phyloP scores from a whole-genome alignment of 1,139 yeast genomes.

The Blastobotrys capitulatus region DNA sequence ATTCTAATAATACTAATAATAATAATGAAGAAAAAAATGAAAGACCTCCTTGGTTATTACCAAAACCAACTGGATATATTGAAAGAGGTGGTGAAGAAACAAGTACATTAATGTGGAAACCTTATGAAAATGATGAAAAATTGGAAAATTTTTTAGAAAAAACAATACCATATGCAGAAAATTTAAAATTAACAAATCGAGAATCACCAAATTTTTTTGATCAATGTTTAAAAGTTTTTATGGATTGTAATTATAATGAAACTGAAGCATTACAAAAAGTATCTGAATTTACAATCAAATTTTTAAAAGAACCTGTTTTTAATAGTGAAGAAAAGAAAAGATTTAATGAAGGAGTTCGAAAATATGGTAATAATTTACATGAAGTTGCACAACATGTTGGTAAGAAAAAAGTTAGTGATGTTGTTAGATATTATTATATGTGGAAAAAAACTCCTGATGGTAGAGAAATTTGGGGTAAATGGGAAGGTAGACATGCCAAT shows the following conservation, averaged over 20 bases:
- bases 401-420: slow-evolving; percentile 65
- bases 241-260: slow-evolving; percentile 48
- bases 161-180: slow-evolving; percentile 54
- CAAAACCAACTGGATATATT: slow-evolving; percentile 72
- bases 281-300: slow-evolving; percentile 46
- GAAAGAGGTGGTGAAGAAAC: slow-evolving; percentile 79
- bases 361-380: slow-evolving; percentile 73
- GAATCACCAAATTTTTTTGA: slow-evolving; percentile 76
- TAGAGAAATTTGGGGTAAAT: slow-evolving; percentile 74
- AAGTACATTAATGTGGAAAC: slow-evolving; percentile 64
- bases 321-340: slow-evolving; percentile 53
- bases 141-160: slow-evolving; percentile 51
- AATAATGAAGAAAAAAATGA: slow-evolving; percentile 36
- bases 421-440: slow-evolving; percentile 77
- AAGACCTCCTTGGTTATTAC: slow-evolving; percentile 72
- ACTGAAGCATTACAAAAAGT: slow-evolving; percentile 42
- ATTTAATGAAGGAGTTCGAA: slow-evolving; percentile 72
- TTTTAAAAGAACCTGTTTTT: slow-evolving; percentile 72
- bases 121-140: slow-evolving; percentile 23
- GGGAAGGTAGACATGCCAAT: slow-evolving; percentile 53
- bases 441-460: slow-evolving; percentile 90
- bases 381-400: slow-evolving; percentile 66
- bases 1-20: too few species aligned
- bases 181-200: slow-evolving; percentile 41
- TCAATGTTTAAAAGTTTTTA: slow-evolving; percentile 51